Conservation (phyloP, 768 basidiomycete genomes). For the Hygrocybe coccinea region DNA sequence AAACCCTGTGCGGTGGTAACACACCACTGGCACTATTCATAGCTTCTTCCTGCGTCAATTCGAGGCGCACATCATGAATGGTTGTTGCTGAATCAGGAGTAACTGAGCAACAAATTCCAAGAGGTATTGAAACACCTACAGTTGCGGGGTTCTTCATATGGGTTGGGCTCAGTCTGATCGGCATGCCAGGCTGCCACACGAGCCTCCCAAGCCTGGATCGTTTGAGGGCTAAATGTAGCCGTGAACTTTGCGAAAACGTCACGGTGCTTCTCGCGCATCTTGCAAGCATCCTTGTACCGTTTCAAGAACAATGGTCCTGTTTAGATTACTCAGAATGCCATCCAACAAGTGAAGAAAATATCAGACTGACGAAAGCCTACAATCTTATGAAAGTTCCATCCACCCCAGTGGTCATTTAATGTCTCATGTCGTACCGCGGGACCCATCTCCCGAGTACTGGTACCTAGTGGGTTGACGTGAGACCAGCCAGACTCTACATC, state of each 20-base stretch:
- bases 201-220: not conserved
- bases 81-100: constrained; percentile 4
- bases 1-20: constrained; percentile 1
- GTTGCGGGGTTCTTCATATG: not conserved
- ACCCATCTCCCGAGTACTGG: constrained; percentile 35
- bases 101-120: not conserved
- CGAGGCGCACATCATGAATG: not conserved
- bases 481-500: constrained; percentile 37
- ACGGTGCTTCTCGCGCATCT: not conserved
- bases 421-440: constrained; percentile 29
- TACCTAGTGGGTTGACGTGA: constrained; percentile 25
- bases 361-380: constrained; percentile 18
- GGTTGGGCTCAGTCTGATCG: not conserved
- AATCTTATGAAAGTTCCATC: constrained; percentile 33
- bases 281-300: not conserved
- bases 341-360: not conserved
- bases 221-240: not conserved
- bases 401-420: constrained; percentile 35
- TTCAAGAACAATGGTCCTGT: not conserved
- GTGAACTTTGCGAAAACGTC: not conserved
- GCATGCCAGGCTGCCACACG: not conserved
- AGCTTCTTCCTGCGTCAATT: constrained; percentile 5
- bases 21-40: not conserved
- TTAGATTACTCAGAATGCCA: not conserved
- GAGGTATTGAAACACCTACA: not conserved